Percentiles rank a stretch among this genome's conserved stretches.
These are phyloP conservation scores for Austroboletus niveus DNA, from an alignment of 1,284 basidiomycete species.

Conservation along the genomic window DNA sequence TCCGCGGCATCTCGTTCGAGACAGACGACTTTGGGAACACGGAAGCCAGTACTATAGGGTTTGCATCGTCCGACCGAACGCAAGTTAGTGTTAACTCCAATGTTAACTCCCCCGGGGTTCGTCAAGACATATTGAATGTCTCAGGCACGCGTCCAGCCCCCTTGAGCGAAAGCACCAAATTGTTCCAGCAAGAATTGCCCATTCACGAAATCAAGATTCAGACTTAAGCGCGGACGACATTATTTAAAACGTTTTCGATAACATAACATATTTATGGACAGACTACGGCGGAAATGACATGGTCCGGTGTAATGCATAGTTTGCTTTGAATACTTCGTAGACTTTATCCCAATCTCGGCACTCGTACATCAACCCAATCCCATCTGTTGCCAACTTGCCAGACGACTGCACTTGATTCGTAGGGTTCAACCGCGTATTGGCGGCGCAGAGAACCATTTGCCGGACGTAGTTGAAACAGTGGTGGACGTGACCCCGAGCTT, in stretches of 20 bases:
- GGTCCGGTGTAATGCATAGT: constrained; percentile 21
- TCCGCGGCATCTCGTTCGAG: constrained; percentile 11
- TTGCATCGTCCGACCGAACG: neutral
- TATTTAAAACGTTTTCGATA: too few relatives aligned
- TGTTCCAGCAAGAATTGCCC: constrained; percentile 7
- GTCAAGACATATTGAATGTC: neutral
- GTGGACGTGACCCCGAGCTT: constrained; percentile 14
- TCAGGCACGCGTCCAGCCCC: constrained; percentile 12
- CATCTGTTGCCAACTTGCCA: constrained; percentile 17
- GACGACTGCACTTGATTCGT: constrained; percentile 13
- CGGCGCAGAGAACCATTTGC: constrained; percentile 33
- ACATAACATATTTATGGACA: too few relatives aligned
- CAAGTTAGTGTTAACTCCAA: neutral
- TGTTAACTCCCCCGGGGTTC: neutral
- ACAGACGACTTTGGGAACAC: neutral
- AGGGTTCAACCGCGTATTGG: constrained; percentile 30
- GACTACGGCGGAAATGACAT: constrained; percentile 7
- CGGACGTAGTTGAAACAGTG: constrained; percentile 38
- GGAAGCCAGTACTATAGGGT: neutral
- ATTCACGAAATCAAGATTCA: constrained; percentile 14
- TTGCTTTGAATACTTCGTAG: constrained; percentile 22
- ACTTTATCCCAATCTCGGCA: constrained; percentile 23
- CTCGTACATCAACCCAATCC: constrained; percentile 21
- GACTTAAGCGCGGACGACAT: neutral
- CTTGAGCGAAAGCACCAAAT: neutral